A percentile compares a stretch with the other conserved stretches of the same genome.
These are phyloP conservation scores for Claviceps monticola DNA, from an alignment of 2,329 filamentous ascomycete genomes.

Conservation along the genomic window DNA sequence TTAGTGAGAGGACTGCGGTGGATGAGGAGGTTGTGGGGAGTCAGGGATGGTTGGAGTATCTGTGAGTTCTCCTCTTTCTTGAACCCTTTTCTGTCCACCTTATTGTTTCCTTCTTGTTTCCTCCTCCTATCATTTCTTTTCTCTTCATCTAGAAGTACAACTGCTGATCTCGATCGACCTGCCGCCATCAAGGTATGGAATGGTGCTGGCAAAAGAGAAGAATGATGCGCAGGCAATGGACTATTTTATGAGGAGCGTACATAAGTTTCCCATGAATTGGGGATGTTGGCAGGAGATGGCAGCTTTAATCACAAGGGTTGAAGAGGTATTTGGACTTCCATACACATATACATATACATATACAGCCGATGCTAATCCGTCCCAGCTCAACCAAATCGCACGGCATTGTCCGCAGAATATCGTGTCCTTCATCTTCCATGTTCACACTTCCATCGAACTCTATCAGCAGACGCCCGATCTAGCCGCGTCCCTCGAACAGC, in stretches of 20 bases:
- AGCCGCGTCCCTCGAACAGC: constrained; percentile 59
- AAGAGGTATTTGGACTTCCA: constrained; percentile 46
- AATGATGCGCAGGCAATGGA: constrained; percentile 75
- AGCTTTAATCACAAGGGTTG: constrained; percentile 60
- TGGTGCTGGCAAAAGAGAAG: constrained; percentile 80
- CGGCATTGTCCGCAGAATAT: constrained; percentile 74
- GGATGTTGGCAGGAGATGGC: constrained; percentile 91
- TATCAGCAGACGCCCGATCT: constrained; percentile 72
- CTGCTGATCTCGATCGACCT: not conserved
- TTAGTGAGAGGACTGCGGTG: constrained; percentile 46
- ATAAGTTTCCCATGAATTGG: constrained; percentile 91
- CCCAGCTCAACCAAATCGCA: constrained; percentile 56
- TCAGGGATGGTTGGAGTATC: constrained; percentile 88
- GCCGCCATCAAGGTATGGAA: constrained; percentile 49
- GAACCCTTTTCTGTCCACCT: not conserved
- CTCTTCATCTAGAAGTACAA: not conserved
- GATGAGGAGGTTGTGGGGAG: constrained; percentile 47
- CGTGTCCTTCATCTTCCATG: constrained; percentile 85
- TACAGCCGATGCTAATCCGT: not conserved
- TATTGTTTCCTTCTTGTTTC: not conserved
- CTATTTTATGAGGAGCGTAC: constrained; percentile 78
- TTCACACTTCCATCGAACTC: constrained; percentile 80
- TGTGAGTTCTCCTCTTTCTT: constrained; percentile 29
- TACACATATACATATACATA: not conserved
- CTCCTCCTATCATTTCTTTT: not conserved